Evolutionary conservation across 1,284 basidiomycete genomes (phyloP).

Genomic region (Rhizopogon parksii): DNA sequence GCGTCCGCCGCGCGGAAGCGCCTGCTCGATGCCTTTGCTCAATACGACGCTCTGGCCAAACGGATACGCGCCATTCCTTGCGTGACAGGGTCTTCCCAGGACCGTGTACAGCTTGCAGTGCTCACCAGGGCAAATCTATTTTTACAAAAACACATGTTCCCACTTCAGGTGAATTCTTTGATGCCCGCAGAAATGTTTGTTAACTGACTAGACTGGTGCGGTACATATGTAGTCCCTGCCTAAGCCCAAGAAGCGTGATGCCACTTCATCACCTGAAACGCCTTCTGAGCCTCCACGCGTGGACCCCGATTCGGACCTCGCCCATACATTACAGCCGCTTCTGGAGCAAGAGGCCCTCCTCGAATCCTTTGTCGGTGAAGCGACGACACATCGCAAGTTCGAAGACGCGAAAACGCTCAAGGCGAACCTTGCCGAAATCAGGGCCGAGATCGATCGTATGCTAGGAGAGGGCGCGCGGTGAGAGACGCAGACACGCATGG

Average conservation of each 20-base stretch:
- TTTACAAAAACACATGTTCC: constrained; percentile 84
- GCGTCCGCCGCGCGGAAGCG: constrained; percentile 70
- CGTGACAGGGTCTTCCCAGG: constrained; percentile 65
- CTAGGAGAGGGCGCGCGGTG: constrained; percentile 34
- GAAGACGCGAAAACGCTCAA: constrained; percentile 81
- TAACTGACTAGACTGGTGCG: neutral
- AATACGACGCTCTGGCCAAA: constrained; percentile 86
- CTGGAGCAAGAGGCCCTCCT: constrained; percentile 87
- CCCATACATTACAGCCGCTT: constrained; percentile 71
- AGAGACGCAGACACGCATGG: neutral
- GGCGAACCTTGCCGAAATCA: constrained; percentile 70
- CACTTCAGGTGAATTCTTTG: constrained; percentile 52
- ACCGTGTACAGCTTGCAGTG: constrained; percentile 79
- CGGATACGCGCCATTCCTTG: constrained; percentile 71
- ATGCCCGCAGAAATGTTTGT: neutral
- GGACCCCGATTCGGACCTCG: constrained; percentile 64
- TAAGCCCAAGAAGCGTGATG: constrained; percentile 40
- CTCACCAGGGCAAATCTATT: constrained; percentile 73
- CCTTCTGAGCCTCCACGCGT: constrained; percentile 29
- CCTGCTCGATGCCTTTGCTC: constrained; percentile 75
- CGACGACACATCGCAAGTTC: constrained; percentile 79
- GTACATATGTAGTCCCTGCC: constrained; percentile 48
- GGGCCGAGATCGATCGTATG: constrained; percentile 70
- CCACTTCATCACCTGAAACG: constrained; percentile 17
- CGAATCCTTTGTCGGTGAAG: constrained; percentile 78